These are phyloP conservation scores for Candida qinlingensis DNA, from an alignment of 805 yeast species.

Conservation along the genomic window DNA sequence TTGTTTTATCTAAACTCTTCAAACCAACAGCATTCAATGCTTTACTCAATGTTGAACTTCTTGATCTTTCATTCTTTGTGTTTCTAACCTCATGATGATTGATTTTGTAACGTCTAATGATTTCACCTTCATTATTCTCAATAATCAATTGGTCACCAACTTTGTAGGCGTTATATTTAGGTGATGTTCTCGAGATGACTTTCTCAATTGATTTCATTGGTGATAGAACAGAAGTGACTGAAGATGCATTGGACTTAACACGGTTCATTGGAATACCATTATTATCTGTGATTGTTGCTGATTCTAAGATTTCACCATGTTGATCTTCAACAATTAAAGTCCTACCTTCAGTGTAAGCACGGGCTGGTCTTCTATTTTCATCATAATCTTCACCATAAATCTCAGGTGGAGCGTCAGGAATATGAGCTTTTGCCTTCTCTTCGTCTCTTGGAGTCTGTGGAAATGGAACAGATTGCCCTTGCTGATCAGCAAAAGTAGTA, in stretches of 20 bases:
- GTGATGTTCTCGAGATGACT: constrained; percentile 7
- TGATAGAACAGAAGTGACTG: constrained; percentile 17
- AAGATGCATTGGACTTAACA: constrained; percentile 15
- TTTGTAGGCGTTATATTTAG: constrained; percentile 62
- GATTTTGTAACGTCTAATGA: constrained; percentile 74
- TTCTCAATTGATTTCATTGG: constrained; percentile 12
- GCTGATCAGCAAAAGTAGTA: constrained; percentile 7
- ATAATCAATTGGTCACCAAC: constrained; percentile 72
- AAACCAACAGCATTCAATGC: constrained; percentile 56
- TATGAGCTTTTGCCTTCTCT: constrained; percentile 7
- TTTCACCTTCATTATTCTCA: constrained; percentile 90
- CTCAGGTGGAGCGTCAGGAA: background rate
- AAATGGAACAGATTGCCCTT: constrained; percentile 8
- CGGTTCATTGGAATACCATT: constrained; percentile 7
- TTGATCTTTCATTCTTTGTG: constrained; percentile 13
- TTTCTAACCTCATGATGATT: constrained; percentile 41
- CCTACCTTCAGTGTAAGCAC: constrained; percentile 65
- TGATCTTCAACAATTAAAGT: constrained; percentile 73
- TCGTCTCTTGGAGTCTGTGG: constrained; percentile 5
- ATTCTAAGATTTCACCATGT: constrained; percentile 73
- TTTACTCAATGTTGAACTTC: constrained; percentile 36
- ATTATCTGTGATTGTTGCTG: constrained; percentile 34
- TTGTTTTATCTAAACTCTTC: constrained; percentile 17
- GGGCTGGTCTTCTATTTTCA: constrained; percentile 25
- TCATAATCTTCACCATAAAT: constrained; percentile 19